Evolutionary conservation across 75 land plant genomes (phyloP).

Genomic region (Adiantum capillusveneris): DNA sequence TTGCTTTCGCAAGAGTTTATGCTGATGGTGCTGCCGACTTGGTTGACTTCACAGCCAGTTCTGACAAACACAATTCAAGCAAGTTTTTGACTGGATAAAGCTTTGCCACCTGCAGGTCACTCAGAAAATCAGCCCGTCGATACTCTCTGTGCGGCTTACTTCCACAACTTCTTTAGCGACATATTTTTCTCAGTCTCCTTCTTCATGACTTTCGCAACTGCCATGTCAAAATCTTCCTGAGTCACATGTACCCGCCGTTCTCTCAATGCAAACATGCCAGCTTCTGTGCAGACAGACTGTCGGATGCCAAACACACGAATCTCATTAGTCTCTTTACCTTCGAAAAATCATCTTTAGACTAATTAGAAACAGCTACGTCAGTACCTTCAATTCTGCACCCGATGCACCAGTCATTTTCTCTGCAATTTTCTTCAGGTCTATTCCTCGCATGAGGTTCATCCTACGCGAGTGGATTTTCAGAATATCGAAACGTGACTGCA

Average conservation of each 20-base stretch:
- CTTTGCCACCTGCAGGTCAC: no score
- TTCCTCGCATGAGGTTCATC: slow-evolving; percentile 97
- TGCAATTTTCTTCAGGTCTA: slow-evolving; percentile 93
- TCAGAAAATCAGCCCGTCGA: no score
- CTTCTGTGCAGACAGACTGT: slow-evolving; percentile 99
- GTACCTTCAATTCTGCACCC: slow-evolving; percentile 96
- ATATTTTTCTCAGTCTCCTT: slow-evolving; percentile 98
- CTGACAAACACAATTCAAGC: no score
- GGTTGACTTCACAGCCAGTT: no score
- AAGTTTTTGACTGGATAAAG: no score
- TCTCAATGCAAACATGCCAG: slow-evolving; percentile 96
- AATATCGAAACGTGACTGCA: slow-evolving; percentile 90
- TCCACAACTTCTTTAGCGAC: slow-evolving; percentile 93
- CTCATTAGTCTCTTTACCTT: neutral
- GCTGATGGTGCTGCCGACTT: no score
- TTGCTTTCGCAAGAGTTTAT: no score
- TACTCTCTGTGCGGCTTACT: no score
- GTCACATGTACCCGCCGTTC: slow-evolving; percentile 96
- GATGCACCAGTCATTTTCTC: slow-evolving; percentile 98
- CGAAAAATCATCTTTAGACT: no score
- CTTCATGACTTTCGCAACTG: slow-evolving; percentile 98
- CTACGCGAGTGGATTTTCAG: slow-evolving; percentile 89
- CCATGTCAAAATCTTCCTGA: slow-evolving; percentile 98
- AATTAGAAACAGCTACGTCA: neutral
- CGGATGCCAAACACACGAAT: neutral